phyloP scores from a whole-genome alignment of 2,329 filamentous ascomycete species.

The Paecilomyces niveus region DNA sequence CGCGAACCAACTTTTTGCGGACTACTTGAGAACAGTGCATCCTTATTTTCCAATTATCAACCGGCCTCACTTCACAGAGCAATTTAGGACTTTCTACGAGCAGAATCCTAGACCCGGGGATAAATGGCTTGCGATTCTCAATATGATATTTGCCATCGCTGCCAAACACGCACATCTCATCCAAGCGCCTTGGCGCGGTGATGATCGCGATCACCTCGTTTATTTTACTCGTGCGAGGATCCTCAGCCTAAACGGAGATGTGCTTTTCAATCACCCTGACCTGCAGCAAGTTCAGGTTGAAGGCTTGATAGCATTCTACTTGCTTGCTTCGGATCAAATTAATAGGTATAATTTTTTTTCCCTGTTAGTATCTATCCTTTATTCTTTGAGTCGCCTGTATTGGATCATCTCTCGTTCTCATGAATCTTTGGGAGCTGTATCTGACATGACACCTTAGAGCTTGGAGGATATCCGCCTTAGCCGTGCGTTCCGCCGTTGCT shows the following conservation, averaged over 20 bases:
- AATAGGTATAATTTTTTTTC: slow-evolving; percentile 26
- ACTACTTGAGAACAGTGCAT: slow-evolving; percentile 37
- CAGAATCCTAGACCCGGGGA: slow-evolving; percentile 26
- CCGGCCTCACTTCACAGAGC: slow-evolving; percentile 31
- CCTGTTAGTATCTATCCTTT: background rate
- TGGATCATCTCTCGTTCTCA: background rate
- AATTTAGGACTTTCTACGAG: slow-evolving; percentile 34
- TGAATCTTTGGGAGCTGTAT: background rate
- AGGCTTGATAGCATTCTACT: slow-evolving; percentile 37
- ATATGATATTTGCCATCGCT: slow-evolving; percentile 40
- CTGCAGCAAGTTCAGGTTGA: slow-evolving; percentile 41
- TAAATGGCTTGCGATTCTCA: slow-evolving; percentile 40
- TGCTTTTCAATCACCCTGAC: slow-evolving; percentile 37
- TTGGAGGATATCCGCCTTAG: slow-evolving; percentile 36
- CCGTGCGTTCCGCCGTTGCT: slow-evolving; percentile 35
- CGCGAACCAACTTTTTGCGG: slow-evolving; percentile 36
- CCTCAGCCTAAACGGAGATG: slow-evolving; percentile 35
- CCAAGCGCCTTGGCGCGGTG: slow-evolving; percentile 35
- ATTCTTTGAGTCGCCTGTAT: background rate
- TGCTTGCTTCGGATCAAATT: slow-evolving; percentile 36
- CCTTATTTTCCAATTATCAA: slow-evolving; percentile 40
- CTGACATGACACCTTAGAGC: slow-evolving; percentile 20
- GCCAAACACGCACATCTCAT: slow-evolving; percentile 37
- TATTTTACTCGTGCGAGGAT: slow-evolving; percentile 39
- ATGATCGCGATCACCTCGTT: slow-evolving; percentile 36